Conservation (phyloP, 2,329 filamentous ascomycete species). For the Drechslerella stenobrocha region DNA sequence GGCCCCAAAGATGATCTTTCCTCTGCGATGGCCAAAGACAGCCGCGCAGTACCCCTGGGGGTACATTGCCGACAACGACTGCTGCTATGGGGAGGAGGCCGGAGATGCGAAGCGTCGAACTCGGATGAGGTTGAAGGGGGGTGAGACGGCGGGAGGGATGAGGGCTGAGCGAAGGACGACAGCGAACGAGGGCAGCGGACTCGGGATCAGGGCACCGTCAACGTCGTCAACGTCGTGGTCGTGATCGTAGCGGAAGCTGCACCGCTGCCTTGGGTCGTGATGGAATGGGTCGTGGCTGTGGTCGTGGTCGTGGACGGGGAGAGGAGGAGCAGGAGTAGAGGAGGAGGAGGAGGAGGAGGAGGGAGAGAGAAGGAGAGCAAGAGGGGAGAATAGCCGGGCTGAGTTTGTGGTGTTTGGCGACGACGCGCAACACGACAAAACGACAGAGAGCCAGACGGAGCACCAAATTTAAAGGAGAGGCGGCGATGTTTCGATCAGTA, state of each 20-base stretch:
- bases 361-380: not conserved
- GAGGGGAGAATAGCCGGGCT: no score
- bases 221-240: no score
- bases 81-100: not conserved
- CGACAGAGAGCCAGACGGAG: no score
- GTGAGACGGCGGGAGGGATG: not conserved
- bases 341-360: conserved; percentile 1
- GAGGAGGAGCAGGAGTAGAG: not conserved
- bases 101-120: conserved; percentile 1
- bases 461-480: no score
- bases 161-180: no score
- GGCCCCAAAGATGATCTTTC: conserved; percentile 35
- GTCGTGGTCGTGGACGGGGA: no score
- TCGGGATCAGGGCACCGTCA: not conserved
- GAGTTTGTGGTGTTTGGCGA: no score
- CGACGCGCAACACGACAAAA: no score
- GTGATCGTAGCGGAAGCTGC: no score
- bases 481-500: no score
- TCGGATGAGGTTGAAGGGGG: not conserved
- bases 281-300: no score
- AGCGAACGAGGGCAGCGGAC: not conserved
- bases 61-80: conserved; percentile 20
- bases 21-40: conserved; percentile 44
- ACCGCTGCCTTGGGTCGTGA: not conserved
- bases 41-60: conserved; percentile 46